Percentiles rank a stretch among this genome's conserved stretches.
These are phyloP conservation scores for Kodamaea fukazawae DNA, from an alignment of 805 yeast genomes.

Conservation along the genomic window DNA sequence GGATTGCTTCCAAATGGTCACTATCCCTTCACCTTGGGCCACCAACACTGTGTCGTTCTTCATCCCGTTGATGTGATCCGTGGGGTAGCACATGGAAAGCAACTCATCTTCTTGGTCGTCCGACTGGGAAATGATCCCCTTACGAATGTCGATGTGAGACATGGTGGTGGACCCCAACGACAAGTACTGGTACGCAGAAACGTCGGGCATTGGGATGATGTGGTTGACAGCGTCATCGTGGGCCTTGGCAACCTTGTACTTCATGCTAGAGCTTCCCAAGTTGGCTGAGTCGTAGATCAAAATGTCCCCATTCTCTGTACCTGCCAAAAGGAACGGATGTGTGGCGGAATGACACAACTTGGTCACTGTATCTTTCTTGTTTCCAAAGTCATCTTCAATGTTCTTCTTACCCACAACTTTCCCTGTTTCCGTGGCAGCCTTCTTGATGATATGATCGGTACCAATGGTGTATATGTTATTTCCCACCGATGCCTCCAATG, in stretches of 20 bases:
- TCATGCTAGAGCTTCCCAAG: slow-evolving; percentile 36
- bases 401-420: slow-evolving; percentile 60
- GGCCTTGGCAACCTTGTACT: slow-evolving; percentile 48
- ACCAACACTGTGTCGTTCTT: slow-evolving; percentile 66
- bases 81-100: slow-evolving; percentile 65
- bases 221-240: slow-evolving; percentile 81
- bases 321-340: slow-evolving; percentile 51
- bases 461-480: slow-evolving; percentile 67
- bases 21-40: slow-evolving; percentile 88
- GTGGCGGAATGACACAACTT: slow-evolving; percentile 45
- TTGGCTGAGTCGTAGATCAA: slow-evolving; percentile 59
- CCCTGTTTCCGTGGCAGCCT: slow-evolving; percentile 69
- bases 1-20: slow-evolving; percentile 80
- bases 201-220: slow-evolving; percentile 64
- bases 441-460: slow-evolving; percentile 73
- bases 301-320: slow-evolving; percentile 71
- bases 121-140: slow-evolving; percentile 60
- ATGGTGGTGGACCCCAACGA: slow-evolving; percentile 82
- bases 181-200: slow-evolving; percentile 74
- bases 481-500: slow-evolving; percentile 45
- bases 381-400: slow-evolving; percentile 19
- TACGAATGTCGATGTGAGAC: slow-evolving; percentile 74
- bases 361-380: slow-evolving; percentile 35
- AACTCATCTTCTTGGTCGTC: slow-evolving; percentile 95
- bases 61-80: slow-evolving; percentile 46